Conservation (phyloP, 768 basidiomycete species). For the Pholiota conissans region DNA sequence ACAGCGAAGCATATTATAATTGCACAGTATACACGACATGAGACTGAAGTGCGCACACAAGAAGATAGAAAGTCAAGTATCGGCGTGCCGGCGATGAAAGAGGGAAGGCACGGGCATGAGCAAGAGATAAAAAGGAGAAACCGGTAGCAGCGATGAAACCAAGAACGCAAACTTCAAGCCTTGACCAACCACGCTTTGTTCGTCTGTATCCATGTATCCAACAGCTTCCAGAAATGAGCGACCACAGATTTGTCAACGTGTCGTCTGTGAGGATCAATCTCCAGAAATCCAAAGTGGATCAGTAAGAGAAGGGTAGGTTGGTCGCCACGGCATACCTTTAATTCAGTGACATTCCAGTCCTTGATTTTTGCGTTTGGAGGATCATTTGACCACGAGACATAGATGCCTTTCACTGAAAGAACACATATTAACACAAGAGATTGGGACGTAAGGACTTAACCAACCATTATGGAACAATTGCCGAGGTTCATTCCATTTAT, state of each 20-base stretch:
- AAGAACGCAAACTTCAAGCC: slow-evolving; percentile 7
- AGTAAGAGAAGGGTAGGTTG: not conserved
- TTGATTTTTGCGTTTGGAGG: slow-evolving; percentile 85
- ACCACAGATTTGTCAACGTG: slow-evolving; percentile 95
- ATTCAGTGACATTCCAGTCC: slow-evolving; percentile 96
- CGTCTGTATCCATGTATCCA: slow-evolving; percentile 81
- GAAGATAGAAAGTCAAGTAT: no score
- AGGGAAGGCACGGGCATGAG: not conserved
- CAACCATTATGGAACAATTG: slow-evolving; percentile 91
- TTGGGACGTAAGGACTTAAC: slow-evolving; percentile 10
- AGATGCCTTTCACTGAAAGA: slow-evolving; percentile 84
- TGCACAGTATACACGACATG: slow-evolving; percentile 3
- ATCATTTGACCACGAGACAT: slow-evolving; percentile 94
- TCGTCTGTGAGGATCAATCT: slow-evolving; percentile 90
- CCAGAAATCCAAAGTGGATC: not conserved
- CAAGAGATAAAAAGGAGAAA: not conserved
- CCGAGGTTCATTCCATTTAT: slow-evolving; percentile 95
- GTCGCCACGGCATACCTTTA: slow-evolving; percentile 59
- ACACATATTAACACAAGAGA: not conserved
- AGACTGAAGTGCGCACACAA: not conserved
- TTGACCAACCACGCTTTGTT: slow-evolving; percentile 79
- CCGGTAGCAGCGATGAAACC: not conserved
- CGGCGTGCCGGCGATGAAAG: no score
- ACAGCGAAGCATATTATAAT: not conserved
- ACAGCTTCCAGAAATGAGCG: slow-evolving; percentile 92